Conservation (phyloP, 2,329 filamentous ascomycete genomes). For the Lachnellula hyalina region DNA sequence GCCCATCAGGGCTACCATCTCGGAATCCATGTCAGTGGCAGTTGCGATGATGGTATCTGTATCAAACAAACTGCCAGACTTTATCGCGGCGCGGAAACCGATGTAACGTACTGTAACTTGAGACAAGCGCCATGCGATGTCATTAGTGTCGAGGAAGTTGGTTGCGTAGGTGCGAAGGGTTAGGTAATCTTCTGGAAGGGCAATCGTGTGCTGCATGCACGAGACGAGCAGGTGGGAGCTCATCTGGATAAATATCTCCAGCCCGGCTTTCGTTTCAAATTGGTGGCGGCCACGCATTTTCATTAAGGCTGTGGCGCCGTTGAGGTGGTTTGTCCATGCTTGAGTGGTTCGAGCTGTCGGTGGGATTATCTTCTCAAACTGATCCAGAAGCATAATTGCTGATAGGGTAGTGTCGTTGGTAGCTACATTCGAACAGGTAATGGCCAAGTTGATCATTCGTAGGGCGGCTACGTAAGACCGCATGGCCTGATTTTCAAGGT, state of each 20-base stretch:
- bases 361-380: slow-evolving; percentile 47
- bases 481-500: slow-evolving; percentile 41
- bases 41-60: background rate
- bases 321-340: slow-evolving; percentile 48
- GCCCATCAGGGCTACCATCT: background rate
- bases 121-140: background rate
- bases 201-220: slow-evolving; percentile 44
- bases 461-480: slow-evolving; percentile 46
- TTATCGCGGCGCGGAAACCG: slow-evolving; percentile 7
- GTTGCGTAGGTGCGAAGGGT: slow-evolving; percentile 40
- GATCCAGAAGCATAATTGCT: slow-evolving; percentile 45
- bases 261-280: slow-evolving; percentile 41
- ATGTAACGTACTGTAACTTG: slow-evolving; percentile 4
- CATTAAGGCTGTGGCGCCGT: slow-evolving; percentile 44
- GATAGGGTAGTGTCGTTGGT: slow-evolving; percentile 48
- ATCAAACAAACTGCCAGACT: background rate
- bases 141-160: slow-evolving; percentile 18
- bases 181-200: slow-evolving; percentile 42
- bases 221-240: slow-evolving; percentile 44
- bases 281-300: slow-evolving; percentile 41
- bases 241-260: slow-evolving; percentile 49
- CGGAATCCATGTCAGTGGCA: background rate
- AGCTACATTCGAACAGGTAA: slow-evolving; percentile 41
- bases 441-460: slow-evolving; percentile 41
- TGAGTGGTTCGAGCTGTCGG: slow-evolving; percentile 7